Base-by-base conservation (phyloP, 108 stramenopile genomes). In the Pseudonitzschia multistriata region DNA sequence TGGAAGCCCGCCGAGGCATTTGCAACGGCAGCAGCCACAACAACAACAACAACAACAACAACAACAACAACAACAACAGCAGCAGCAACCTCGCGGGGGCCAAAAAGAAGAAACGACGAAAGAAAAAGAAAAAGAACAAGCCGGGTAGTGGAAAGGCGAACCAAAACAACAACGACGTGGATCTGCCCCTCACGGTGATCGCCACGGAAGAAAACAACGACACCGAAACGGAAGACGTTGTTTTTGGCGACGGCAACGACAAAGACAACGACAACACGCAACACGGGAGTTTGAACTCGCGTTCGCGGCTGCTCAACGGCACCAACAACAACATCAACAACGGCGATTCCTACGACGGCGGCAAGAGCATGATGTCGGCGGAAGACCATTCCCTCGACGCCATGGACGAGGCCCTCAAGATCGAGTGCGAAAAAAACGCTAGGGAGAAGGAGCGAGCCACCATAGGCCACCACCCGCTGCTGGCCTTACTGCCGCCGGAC, bases 61-160 rank as follows among this genome's bases (percentile, higher is more conserved):
- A 5, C 54, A 36, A 3, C 21, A 71, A 33, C 4, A 15, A 8
- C 14, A 62, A 33, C 27, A 62, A n/a, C n/a, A n/a, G n/a, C n/a
- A n/a, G n/a, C n/a, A n/a, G 17, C 21, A 45, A 14, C 11, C 25
- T 25, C 33, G 62, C 35, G 6, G 24, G 55, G 8, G 21, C 63
- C 52, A 62, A 63, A 48, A 57, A 55, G 37, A 70, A 49, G 13
- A 22, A 39, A 22, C 64, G 70, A 59, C 62, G 63, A 24, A 76
- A 76, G 35, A 76, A 76, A 63, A 76, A 76, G 55, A 76, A 76
- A 53, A 75, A 75, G 55, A 19, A 17, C 42, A 4, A 45, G 42
- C 15, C 29, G 6, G 35, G 22, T 17, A 25, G 55, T 27, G 30
- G 63, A 24, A 76, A 76, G 35, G 70, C 70, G 68, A 76, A 76